A percentile compares a stretch with the other conserved stretches of the same genome.
Evolutionary conservation across 2,329 filamentous ascomycete species (phyloP).

Genomic region (Aspergillus fumigatus): DNA sequence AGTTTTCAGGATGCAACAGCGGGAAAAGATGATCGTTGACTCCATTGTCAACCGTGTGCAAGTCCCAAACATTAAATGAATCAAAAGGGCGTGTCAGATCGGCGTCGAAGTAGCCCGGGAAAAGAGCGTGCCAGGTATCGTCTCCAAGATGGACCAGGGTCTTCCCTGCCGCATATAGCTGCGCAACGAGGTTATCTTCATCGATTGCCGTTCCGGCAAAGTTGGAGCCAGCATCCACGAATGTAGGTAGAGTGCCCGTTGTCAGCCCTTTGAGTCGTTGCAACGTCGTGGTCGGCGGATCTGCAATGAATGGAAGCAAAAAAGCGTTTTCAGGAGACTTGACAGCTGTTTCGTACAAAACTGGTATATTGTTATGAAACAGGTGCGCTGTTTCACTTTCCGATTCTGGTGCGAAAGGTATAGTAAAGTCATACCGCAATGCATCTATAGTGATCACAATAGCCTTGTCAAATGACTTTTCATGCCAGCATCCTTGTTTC

Average conservation of each 20-base stretch:
- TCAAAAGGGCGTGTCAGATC: conserved; percentile 87
- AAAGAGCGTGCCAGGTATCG: conserved; percentile 92
- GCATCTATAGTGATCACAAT: conserved; percentile 90
- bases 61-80: conserved; percentile 96
- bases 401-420: conserved; percentile 60
- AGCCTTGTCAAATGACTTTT: conserved; percentile 86
- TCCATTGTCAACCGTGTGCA: conserved; percentile 94
- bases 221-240: conserved; percentile 89
- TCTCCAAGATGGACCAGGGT: conserved; percentile 92
- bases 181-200: conserved; percentile 74
- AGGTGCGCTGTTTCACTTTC: conserved; percentile 49
- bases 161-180: conserved; percentile 62
- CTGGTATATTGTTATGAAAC: conserved; percentile 84
- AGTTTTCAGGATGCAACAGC: conserved; percentile 62
- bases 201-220: conserved; percentile 94
- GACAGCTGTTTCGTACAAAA: conserved; percentile 77
- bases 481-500: conserved; percentile 85
- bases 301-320: conserved; percentile 89
- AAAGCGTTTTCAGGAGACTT: conserved; percentile 76
- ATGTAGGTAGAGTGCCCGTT: conserved; percentile 90
- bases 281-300: conserved; percentile 89
- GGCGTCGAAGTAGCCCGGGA: conserved; percentile 86
- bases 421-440: conserved; percentile 91
- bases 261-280: conserved; percentile 91
- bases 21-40: conserved; percentile 83